Evolutionary conservation across 805 yeast species (phyloP), one percentile per base, ranked within the genome.

Genomic region (Starmerella khaoyaiensis): DNA sequence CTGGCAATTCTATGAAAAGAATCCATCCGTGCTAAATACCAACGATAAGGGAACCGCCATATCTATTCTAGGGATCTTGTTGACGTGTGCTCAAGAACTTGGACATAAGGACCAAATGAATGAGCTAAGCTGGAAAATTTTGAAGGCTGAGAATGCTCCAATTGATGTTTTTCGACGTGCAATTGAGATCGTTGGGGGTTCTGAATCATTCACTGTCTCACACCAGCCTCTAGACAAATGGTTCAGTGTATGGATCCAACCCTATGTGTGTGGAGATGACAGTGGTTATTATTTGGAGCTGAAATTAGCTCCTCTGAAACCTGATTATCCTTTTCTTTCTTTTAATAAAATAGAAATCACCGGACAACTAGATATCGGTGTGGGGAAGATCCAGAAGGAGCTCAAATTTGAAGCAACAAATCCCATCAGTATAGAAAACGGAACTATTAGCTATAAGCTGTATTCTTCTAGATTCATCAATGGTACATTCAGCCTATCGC

Each of bases 51-150:
- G 17, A 28, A 32, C 28, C 8, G 15, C 21, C 12, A 69, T 35
- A 56, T 61, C 31, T 71, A 83, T 87, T 14, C 62, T 82, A 26
- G 73, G 72, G 46, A 62, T 76, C 1, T 83, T 76, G 51, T 66
- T 80, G 21, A 72, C 73, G 27, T 82, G 94, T 49, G 62, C 84
- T 25, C 47, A 31, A 46, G 48, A 41, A 26, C 49, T 56, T 17
- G 50, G 37, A 2, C 37, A 47, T 37, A 12, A 50, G 38, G 34
- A 47, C 2, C 49, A 52, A 9, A 50, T 53, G 12, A 43, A 61
- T 18, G 52, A 45, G 4, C 47, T 52, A 12, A 48, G 60, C 1
- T 45, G 59, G 40, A 45, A 47, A 10, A 37, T 58, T 19, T 37
- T 46, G 20, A 35, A 50, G n/a, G n/a, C n/a, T n/a, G n/a, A n/a